These are phyloP conservation scores for Apiospora phragmitis DNA, from an alignment of 2,329 filamentous ascomycete genomes.

Conservation along the genomic window DNA sequence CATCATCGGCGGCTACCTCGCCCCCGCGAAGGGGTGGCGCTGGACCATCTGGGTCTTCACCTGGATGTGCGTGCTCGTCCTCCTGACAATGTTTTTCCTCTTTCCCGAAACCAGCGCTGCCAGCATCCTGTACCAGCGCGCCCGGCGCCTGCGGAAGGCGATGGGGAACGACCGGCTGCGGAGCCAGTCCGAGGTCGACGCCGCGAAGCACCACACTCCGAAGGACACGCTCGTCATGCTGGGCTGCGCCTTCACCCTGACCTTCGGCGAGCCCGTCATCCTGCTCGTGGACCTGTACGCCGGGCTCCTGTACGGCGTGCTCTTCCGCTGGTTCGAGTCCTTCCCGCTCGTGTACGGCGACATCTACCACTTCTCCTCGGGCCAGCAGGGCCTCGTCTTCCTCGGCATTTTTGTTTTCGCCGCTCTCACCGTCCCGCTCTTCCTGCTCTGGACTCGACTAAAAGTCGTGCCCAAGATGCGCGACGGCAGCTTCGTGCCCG, in stretches of 20 bases:
- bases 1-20: constrained; percentile 25
- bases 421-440: constrained; percentile 25
- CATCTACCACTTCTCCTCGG: constrained; percentile 40
- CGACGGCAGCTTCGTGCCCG: constrained; percentile 32
- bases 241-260: constrained; percentile 37
- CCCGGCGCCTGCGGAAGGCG: constrained; percentile 39
- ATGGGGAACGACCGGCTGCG: constrained; percentile 45
- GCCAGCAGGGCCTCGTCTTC: constrained; percentile 36
- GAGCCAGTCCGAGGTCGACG: constrained; percentile 55
- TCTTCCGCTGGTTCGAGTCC: constrained; percentile 46
- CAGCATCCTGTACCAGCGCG: constrained; percentile 40
- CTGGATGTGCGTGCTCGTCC: constrained; percentile 28
- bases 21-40: constrained; percentile 25
- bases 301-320: constrained; percentile 41
- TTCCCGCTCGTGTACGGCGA: constrained; percentile 42
- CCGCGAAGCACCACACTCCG: constrained; percentile 32
- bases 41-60: constrained; percentile 36
- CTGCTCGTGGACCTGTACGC: constrained; percentile 37
- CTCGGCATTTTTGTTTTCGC: constrained; percentile 39
- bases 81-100: constrained; percentile 32
- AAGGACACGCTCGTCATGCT: constrained; percentile 35
- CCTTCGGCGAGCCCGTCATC: constrained; percentile 44
- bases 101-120: constrained; percentile 41
- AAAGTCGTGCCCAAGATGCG: constrained; percentile 52
- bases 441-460: constrained; percentile 29